phyloP scores from a whole-genome alignment of 768 basidiomycete genomes.

The Tylopilus plumbeoviolaceoides region DNA sequence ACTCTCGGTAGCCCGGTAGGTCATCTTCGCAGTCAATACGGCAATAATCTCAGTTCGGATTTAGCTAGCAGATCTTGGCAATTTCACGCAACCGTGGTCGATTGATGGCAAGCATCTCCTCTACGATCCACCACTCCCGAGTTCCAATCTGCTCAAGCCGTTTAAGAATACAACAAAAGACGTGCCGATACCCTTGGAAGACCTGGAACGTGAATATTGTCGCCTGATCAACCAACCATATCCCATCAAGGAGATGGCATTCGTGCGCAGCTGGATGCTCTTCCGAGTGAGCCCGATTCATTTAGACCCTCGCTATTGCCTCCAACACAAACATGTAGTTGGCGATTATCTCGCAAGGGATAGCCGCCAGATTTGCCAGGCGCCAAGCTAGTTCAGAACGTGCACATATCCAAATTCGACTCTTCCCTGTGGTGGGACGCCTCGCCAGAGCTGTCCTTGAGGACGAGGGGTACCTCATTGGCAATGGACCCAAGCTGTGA shows the following conservation, averaged over 20 bases:
- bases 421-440: slow-evolving; percentile 61
- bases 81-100: slow-evolving; percentile 83
- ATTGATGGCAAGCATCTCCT: slow-evolving; percentile 45
- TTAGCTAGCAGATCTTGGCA: slow-evolving; percentile 84
- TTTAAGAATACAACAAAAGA: slow-evolving; percentile 59
- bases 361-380: slow-evolving; percentile 80
- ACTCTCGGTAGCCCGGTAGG: slow-evolving; percentile 88
- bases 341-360: slow-evolving; percentile 83
- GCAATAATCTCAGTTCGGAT: neutral
- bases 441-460: slow-evolving; percentile 59
- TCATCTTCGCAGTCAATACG: slow-evolving; percentile 6
- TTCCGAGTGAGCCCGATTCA: slow-evolving; percentile 53
- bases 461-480: slow-evolving; percentile 41
- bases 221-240: slow-evolving; percentile 58
- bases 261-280: slow-evolving; percentile 82
- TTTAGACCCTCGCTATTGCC: neutral
- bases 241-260: slow-evolving; percentile 76
- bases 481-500: slow-evolving; percentile 26
- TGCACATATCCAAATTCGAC: slow-evolving; percentile 43
- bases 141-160: slow-evolving; percentile 39
- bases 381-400: slow-evolving; percentile 87
- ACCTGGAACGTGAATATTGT: slow-evolving; percentile 82
- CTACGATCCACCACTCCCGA: slow-evolving; percentile 10
- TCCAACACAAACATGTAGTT: slow-evolving; percentile 38
- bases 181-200: slow-evolving; percentile 62